Conservation (phyloP, 306 rosid genomes). For the Mimosa bimucronata region DNA sequence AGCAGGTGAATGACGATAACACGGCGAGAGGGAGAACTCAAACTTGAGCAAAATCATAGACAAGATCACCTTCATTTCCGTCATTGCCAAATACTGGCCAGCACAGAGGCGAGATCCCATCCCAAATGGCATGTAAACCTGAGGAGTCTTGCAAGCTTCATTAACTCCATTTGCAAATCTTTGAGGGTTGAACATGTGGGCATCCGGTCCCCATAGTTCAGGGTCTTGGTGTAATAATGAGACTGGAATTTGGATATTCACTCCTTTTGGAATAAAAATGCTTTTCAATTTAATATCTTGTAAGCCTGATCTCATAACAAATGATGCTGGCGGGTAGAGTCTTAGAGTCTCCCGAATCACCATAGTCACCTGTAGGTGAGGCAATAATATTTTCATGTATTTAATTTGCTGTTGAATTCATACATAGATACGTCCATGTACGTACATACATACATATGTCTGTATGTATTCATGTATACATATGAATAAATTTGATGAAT, state of each 20-base stretch:
- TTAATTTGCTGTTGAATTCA: no score
- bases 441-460: no score
- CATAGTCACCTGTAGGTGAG: conserved; percentile 58
- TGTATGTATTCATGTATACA: no score
- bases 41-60: conserved; percentile 42
- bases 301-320: conserved; percentile 42
- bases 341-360: conserved; percentile 75
- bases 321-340: conserved; percentile 57
- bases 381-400: neutral
- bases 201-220: conserved; percentile 61
- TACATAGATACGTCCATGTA: no score
- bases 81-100: conserved; percentile 63
- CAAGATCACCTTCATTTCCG: conserved; percentile 58
- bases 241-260: conserved; percentile 57
- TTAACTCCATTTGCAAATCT: conserved; percentile 60
- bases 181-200: conserved; percentile 61
- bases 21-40: conserved; percentile 36
- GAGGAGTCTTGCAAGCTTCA: conserved; percentile 59
- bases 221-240: conserved; percentile 54
- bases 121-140: conserved; percentile 65
- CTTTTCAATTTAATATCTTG: conserved; percentile 52
- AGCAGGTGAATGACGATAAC: conserved; percentile 43
- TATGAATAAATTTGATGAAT: no score
- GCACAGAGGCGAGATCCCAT: conserved; percentile 57
- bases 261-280: conserved; percentile 59